A percentile compares a stretch with the other conserved stretches of the same genome.
phyloP scores from a whole-genome alignment of 2,329 filamentous ascomycete species.

The Cryphonectria naterciae region DNA sequence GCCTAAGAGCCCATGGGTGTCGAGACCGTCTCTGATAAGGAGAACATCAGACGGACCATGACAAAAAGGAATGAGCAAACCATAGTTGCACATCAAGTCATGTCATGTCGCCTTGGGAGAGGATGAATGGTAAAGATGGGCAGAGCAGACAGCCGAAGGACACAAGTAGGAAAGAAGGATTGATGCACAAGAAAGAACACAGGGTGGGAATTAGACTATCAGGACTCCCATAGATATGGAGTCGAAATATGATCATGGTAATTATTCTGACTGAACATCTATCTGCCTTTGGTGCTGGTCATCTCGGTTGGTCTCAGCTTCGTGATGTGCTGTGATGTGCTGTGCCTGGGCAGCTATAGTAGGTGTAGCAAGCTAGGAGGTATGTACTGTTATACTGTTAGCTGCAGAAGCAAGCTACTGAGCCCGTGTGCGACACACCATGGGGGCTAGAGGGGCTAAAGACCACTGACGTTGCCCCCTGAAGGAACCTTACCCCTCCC shows the following conservation, averaged over 20 bases:
- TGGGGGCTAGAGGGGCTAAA: neutral
- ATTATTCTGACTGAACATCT: slow-evolving; percentile 3
- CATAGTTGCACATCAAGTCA: neutral
- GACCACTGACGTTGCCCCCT: slow-evolving; percentile 25
- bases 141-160: neutral
- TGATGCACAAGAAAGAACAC: slow-evolving; percentile 19
- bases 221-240: slow-evolving; percentile 17
- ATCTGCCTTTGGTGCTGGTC: neutral
- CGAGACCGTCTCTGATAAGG: neutral
- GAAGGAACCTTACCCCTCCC: neutral
- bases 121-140: neutral
- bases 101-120: neutral
- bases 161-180: neutral
- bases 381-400: neutral
- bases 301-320: neutral
- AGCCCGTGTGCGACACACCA: neutral
- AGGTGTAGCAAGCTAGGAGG: neutral
- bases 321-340: neutral
- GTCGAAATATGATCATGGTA: slow-evolving; percentile 16
- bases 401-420: slow-evolving; percentile 4
- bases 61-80: neutral
- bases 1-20: neutral
- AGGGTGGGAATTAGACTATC: slow-evolving; percentile 21
- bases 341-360: neutral
- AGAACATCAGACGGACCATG: neutral